Evolutionary conservation across 139 green algal genomes (phyloP), one percentile per base, ranked within the genome.

Genomic region (Astrephomene gubernaculifera): DNA sequence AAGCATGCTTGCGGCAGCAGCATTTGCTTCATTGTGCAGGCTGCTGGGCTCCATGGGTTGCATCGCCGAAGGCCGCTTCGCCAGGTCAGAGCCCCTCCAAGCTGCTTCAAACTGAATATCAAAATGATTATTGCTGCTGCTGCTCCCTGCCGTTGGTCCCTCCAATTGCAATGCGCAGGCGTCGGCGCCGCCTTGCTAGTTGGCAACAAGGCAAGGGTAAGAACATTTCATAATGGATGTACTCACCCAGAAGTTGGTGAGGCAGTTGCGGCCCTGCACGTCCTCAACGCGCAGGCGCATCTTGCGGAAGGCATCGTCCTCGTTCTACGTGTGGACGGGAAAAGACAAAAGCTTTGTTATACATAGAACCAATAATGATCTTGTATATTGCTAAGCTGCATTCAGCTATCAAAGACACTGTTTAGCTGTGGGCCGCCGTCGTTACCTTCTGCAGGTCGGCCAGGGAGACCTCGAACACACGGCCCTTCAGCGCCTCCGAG

Each of bases 301-400:
- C 92, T 99, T 99, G 79, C 97, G 92, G 96, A 97, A 99, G 44
- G 95, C 94, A 87, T 99, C 95, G 65, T 98, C 96, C 93, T 99
- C 97, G 83, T 99, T 98, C 94, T 98, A 92, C 86, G 83, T 14
- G 27, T 4, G 4, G 22, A 49, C 25, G 4, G 2, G 1, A 72
- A 10, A 35, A 57, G 12, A 17, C 49, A 57, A 9, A 6, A 67
- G 9, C 27, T n/a, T 22, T 6, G 17, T 67, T 22, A 67, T 14
- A 29, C 19, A 67, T 35, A 22, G 6, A 9, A 29, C 57, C 57
- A 31, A 67, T 33, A 14, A 67, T 54, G 68, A 53, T 74, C 68
- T 74, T 36, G 17, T 57, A 57, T 57, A 12, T 25, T 25, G 49
- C 14, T 25, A 57, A 57, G 49, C 49, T 17, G 68, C 6, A 1